Evolutionary conservation across 208 protist species (phyloP).

Genomic region (Leptomonas seymouri): DNA sequence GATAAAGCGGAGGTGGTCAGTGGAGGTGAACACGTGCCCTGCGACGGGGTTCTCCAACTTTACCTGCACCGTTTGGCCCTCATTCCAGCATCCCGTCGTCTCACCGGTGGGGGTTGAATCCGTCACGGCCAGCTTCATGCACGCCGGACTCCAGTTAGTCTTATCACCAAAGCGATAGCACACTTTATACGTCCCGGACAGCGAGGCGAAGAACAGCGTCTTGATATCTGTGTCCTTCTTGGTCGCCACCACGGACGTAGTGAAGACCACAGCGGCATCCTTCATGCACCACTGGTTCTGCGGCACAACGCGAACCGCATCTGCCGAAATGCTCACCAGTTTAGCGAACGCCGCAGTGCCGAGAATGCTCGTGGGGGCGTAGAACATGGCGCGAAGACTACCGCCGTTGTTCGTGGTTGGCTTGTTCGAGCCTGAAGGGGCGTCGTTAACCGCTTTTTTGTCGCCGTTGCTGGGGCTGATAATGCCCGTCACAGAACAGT

Average conservation of each 20-base stretch:
- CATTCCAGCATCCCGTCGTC: constrained; percentile 60
- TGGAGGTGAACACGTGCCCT: constrained; percentile 37
- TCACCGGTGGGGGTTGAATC: constrained; percentile 48
- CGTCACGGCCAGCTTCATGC: constrained; percentile 42
- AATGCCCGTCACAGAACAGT: constrained; percentile 32
- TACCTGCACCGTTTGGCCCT: constrained; percentile 56
- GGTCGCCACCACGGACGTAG: constrained; percentile 17
- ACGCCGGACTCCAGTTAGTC: constrained; percentile 87
- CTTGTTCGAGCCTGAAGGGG: not conserved
- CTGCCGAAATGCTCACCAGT: constrained; percentile 27
- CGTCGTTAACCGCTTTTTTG: not conserved
- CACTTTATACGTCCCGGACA: constrained; percentile 68
- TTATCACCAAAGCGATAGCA: constrained; percentile 82
- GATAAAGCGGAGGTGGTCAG: constrained; percentile 63
- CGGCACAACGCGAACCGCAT: constrained; percentile 73
- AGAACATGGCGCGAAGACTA: constrained; percentile 78
- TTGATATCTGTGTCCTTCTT: constrained; percentile 16
- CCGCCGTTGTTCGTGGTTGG: constrained; percentile 16
- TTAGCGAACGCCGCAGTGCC: constrained; percentile 25
- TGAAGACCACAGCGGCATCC: constrained; percentile 60
- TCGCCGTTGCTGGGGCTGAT: constrained; percentile 45
- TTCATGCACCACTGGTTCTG: constrained; percentile 56
- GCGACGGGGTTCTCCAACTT: constrained; percentile 37
- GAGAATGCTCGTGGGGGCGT: constrained; percentile 59
- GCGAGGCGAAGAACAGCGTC: constrained; percentile 62